A percentile compares a stretch with the other conserved stretches of the same genome.
phyloP scores from a whole-genome alignment of 2,329 filamentous ascomycete species.

The Fusarium brachygibbosum region DNA sequence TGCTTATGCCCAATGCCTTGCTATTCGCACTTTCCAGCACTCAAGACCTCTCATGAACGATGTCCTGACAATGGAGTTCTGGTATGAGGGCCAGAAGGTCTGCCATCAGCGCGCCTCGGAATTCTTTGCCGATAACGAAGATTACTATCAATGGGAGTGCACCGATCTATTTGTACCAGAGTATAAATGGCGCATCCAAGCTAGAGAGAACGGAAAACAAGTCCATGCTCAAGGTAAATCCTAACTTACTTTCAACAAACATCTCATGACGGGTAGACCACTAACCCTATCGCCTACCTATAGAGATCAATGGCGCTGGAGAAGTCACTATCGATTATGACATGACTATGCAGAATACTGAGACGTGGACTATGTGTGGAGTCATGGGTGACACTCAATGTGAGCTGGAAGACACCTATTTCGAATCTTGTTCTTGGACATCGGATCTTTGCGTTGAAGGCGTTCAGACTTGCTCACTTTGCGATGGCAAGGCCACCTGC shows the following conservation, averaged over 20 bases:
- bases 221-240: not conserved
- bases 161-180: not conserved
- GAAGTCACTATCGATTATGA: not conserved
- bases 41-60: not conserved
- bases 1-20: not conserved
- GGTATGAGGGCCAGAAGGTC: slow-evolving; percentile 1
- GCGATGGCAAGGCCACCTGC: slow-evolving; percentile 1
- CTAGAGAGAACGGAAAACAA: slow-evolving; percentile 2
- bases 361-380: not conserved
- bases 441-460: not conserved
- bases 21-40: not conserved
- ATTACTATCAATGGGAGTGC: slow-evolving; percentile 3
- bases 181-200: not conserved
- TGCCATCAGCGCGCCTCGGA: not conserved
- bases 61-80: not conserved
- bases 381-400: not conserved
- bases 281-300: not conserved
- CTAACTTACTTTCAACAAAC: accelerated
- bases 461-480: not conserved
- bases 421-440: slow-evolving; percentile 1
- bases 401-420: not conserved
- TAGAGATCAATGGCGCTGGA: not conserved
- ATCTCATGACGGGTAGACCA: not conserved
- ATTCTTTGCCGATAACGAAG: slow-evolving; percentile 4
- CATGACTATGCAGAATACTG: not conserved